These are phyloP conservation scores for Gleditsia sinensis DNA, from an alignment of 306 rosid species.

Conservation along the genomic window DNA sequence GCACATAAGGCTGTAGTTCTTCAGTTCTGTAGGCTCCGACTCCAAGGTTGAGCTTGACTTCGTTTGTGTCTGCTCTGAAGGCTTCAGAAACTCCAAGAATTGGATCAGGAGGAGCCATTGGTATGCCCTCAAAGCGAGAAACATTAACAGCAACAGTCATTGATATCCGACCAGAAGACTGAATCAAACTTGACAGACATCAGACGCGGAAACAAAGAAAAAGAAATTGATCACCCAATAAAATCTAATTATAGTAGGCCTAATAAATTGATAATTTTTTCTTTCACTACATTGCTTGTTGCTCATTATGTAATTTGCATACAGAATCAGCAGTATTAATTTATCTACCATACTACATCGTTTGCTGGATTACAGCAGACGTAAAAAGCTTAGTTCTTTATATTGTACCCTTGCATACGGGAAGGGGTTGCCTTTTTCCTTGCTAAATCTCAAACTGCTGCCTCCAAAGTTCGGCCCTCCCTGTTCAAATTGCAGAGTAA, in stretches of 20 bases:
- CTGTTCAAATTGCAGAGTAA: conserved; percentile 34
- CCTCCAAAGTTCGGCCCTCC: conserved; percentile 53
- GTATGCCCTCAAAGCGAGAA: conserved; percentile 87
- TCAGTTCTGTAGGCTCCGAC: conserved; percentile 96
- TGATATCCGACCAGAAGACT: conserved; percentile 73
- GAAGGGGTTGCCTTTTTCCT: conserved; percentile 38
- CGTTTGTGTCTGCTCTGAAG: conserved; percentile 70
- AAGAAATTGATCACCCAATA: conserved; percentile 8
- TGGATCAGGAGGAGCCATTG: conserved; percentile 98
- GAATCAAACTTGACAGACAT: conserved; percentile 26
- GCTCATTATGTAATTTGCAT: neutral
- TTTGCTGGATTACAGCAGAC: neutral
- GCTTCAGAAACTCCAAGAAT: conserved; percentile 99
- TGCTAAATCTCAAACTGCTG: conserved; percentile 46
- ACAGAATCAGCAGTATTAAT: neutral
- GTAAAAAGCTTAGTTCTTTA: neutral
- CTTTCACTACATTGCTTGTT: neutral
- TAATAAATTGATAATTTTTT: neutral
- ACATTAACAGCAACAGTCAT: conserved; percentile 72
- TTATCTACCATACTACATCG: neutral
- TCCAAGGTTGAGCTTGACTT: conserved; percentile 89
- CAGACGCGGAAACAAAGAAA: neutral
- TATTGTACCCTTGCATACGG: conserved; percentile 46
- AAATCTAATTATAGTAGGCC: neutral
- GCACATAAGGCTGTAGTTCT: conserved; percentile 91